Evolutionary conservation across 257 asterid genomes (phyloP).

Genomic region (Plantago elongata): DNA sequence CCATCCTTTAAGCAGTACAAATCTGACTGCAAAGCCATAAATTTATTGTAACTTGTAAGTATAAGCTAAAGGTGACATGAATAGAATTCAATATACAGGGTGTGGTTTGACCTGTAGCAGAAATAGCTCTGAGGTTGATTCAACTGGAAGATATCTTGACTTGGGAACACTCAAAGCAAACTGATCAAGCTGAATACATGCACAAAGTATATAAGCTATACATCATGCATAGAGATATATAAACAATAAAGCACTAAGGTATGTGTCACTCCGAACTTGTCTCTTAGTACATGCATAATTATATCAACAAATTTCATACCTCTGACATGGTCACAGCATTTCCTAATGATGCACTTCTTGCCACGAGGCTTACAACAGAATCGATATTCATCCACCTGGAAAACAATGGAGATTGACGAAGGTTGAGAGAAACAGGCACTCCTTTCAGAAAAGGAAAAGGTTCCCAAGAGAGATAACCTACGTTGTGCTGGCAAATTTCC

Average conservation of each 20-base stretch:
- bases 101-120: constrained; percentile 59
- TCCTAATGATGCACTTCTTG: constrained; percentile 28
- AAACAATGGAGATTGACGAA: constrained; percentile 18
- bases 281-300: neutral
- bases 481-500: constrained; percentile 55
- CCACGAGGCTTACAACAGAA: constrained; percentile 41
- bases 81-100: neutral
- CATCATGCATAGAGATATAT: constrained; percentile 10
- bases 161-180: constrained; percentile 58
- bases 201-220: constrained; percentile 18
- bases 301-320: constrained; percentile 37
- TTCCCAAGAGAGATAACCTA: constrained; percentile 39
- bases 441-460: constrained; percentile 15
- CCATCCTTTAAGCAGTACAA: constrained; percentile 61
- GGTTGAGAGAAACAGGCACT: constrained; percentile 19
- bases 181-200: constrained; percentile 50
- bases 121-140: constrained; percentile 68
- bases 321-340: constrained; percentile 36
- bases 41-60: constrained; percentile 11
- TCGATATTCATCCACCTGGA: constrained; percentile 77
- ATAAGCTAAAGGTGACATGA: constrained; percentile 10
- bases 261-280: constrained; percentile 5
- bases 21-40: constrained; percentile 58
- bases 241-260: neutral
- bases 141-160: constrained; percentile 72